A percentile compares a stretch with the other conserved stretches of the same genome.
Conservation (phyloP, 495 filamentous ascomycete genomes). For the Neurospora sp. region DNA sequence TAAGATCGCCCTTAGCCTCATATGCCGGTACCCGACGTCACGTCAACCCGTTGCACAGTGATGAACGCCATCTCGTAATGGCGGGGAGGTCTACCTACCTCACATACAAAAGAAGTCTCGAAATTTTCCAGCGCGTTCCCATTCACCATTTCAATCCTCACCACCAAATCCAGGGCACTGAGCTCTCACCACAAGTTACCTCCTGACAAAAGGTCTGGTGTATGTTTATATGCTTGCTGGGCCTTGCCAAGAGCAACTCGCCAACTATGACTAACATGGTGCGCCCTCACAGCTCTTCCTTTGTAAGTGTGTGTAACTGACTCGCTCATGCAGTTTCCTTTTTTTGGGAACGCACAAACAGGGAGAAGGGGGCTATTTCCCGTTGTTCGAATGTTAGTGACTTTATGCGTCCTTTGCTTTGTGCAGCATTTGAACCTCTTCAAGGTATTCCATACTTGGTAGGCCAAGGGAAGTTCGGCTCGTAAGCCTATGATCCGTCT, state of each 20-base stretch:
- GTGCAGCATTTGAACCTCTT: background rate
- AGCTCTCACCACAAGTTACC: background rate
- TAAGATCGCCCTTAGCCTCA: slow-evolving; percentile 8
- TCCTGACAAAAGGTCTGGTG: background rate
- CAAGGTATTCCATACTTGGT: background rate
- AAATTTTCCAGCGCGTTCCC: background rate
- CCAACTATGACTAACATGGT: background rate
- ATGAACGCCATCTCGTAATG: slow-evolving; percentile 8
- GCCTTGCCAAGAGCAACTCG: background rate
- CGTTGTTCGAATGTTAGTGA: background rate
- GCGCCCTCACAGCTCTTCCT: background rate
- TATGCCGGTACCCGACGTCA: slow-evolving; percentile 8
- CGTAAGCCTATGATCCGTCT: background rate
- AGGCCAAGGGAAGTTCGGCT: background rate
- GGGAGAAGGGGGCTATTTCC: background rate
- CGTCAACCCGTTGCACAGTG: slow-evolving; percentile 3
- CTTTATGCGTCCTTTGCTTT: background rate
- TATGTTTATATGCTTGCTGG: background rate
- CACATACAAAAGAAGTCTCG: background rate
- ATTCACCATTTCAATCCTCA: background rate
- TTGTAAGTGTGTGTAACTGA: background rate
- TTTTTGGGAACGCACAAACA: background rate
- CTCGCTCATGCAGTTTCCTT: background rate
- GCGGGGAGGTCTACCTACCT: background rate
- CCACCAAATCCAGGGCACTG: background rate